Evolutionary conservation across 257 asterid genomes (phyloP).

Genomic region (Fraxinus pennsylvanica): DNA sequence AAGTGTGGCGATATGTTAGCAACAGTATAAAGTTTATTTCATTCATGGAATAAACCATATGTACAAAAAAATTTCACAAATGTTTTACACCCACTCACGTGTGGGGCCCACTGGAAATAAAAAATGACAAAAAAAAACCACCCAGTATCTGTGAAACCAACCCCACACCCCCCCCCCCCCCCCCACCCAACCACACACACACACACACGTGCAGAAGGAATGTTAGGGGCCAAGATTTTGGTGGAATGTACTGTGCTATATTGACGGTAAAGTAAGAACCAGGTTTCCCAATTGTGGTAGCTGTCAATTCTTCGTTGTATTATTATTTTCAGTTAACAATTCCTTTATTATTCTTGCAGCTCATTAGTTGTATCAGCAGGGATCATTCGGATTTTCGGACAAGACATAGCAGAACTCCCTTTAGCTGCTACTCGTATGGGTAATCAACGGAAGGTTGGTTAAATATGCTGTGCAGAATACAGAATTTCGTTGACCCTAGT

Average conservation of each 20-base stretch:
- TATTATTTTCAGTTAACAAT: constrained; percentile 2
- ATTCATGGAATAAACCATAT: no score
- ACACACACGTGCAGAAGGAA: constrained; percentile 58
- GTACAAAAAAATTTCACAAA: no score
- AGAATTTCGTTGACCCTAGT: background rate
- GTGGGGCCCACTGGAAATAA: no score
- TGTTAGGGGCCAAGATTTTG: constrained; percentile 88
- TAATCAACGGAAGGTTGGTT: constrained; percentile 48
- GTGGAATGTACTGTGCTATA: constrained; percentile 97
- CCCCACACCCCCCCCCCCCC: no score
- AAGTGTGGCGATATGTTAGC: no score
- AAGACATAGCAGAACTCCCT: constrained; percentile 55
- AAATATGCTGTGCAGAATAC: background rate
- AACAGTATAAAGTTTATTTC: no score
- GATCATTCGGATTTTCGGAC: constrained; percentile 50
- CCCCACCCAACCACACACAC: no score
- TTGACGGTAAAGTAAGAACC: constrained; percentile 75
- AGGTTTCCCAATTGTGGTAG: background rate
- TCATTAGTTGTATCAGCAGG: constrained; percentile 57
- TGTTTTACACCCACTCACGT: no score
- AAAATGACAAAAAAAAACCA: no score
- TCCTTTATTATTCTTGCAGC: constrained; percentile 35
- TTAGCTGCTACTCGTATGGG: constrained; percentile 48
- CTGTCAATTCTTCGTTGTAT: background rate
- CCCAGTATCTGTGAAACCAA: no score